phyloP scores from a whole-genome alignment of 768 basidiomycete genomes.

The Leccinum longicurvipes region DNA sequence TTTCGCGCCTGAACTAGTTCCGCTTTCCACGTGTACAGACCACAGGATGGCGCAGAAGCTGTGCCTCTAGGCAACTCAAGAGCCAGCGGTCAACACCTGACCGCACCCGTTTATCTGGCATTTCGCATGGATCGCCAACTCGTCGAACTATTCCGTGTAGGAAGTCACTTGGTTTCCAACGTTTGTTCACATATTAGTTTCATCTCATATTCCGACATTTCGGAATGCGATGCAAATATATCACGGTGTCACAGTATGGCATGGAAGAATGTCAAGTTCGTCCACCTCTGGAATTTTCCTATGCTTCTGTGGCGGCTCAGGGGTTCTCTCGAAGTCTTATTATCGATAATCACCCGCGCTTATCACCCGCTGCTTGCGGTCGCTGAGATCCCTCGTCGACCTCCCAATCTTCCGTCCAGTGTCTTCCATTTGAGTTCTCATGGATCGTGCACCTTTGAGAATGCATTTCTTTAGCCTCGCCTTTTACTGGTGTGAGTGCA shows the following conservation, averaged over 20 bases:
- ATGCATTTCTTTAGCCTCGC: background rate
- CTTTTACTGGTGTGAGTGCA: conserved; percentile 5
- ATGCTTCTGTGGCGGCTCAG: conserved; percentile 28
- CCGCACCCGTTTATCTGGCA: background rate
- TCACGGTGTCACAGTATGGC: conserved; percentile 14
- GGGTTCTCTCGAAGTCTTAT: conserved; percentile 17
- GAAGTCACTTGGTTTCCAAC: conserved; percentile 6
- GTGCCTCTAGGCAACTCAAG: background rate
- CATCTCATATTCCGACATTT: conserved; percentile 11
- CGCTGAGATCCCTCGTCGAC: background rate
- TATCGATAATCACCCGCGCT: conserved; percentile 25
- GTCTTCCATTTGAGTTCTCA: background rate
- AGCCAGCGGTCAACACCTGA: background rate
- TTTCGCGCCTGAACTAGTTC: conserved; percentile 8
- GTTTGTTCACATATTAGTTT: conserved; percentile 16
- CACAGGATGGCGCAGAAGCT: conserved; percentile 2
- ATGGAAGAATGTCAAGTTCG: conserved; percentile 18
- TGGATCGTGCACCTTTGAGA: background rate
- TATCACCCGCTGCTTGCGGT: conserved; percentile 15
- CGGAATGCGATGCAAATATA: conserved; percentile 14
- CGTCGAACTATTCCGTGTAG: conserved; percentile 1
- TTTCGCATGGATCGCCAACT: background rate
- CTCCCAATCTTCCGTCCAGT: background rate
- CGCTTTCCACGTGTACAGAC: background rate
- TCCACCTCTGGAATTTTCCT: conserved; percentile 21